phyloP scores from a whole-genome alignment of 2,329 filamentous ascomycete genomes.

The Penicillium brevicompactum region DNA sequence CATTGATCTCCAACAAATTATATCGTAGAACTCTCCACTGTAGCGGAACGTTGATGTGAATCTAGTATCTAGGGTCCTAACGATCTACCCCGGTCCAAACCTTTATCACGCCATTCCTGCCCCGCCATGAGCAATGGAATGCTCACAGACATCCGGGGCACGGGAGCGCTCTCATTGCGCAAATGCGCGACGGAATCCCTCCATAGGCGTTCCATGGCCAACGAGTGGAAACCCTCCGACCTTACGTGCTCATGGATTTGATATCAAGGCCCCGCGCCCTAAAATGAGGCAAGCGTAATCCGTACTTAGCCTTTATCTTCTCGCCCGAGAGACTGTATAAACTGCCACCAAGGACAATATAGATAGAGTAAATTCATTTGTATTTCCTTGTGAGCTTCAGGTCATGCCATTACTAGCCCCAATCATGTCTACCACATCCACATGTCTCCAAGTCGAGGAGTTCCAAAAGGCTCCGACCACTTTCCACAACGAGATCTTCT shows the following conservation, averaged over 20 bases:
- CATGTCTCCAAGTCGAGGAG: slow-evolving; percentile 24
- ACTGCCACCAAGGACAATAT: slow-evolving; percentile 11
- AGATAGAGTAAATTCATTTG: slow-evolving; percentile 8
- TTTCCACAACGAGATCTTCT: slow-evolving; percentile 19
- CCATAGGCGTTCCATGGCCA: slow-evolving; percentile 4
- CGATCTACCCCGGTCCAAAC: slow-evolving; percentile 11
- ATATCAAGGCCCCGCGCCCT: slow-evolving; percentile 20
- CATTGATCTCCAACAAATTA: too few species aligned
- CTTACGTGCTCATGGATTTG: slow-evolving; percentile 19
- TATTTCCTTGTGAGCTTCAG: not conserved
- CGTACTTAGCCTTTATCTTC: slow-evolving; percentile 14
- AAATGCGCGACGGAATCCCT: slow-evolving; percentile 12
- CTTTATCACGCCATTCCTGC: slow-evolving; percentile 34
- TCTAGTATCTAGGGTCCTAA: not conserved
- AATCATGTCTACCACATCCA: slow-evolving; percentile 29
- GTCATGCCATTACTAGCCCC: slow-evolving; percentile 19
- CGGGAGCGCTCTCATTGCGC: slow-evolving; percentile 10
- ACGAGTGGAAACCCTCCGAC: slow-evolving; percentile 13
- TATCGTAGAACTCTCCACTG: too few species aligned
- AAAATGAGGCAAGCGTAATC: slow-evolving; percentile 12
- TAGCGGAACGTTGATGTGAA: not conserved
- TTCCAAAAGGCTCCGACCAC: slow-evolving; percentile 13
- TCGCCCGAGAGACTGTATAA: slow-evolving; percentile 23
- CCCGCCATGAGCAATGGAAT: slow-evolving; percentile 35
- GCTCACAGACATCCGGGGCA: slow-evolving; percentile 9